Evolutionary conservation across 1,284 basidiomycete genomes (phyloP).

Genomic region (Tetrapyrgos nigripes): DNA sequence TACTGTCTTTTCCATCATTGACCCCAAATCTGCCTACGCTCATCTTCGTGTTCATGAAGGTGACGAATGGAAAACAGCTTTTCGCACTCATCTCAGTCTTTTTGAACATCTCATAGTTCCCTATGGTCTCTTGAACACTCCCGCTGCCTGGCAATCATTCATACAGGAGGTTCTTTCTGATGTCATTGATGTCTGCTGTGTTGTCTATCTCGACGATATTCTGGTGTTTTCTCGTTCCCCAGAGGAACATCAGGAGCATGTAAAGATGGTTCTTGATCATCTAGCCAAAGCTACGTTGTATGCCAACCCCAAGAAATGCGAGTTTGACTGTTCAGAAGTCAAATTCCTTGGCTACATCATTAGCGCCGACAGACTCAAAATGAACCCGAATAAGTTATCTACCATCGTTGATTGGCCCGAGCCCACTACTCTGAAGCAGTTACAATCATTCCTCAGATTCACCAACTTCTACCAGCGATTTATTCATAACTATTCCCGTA

Average conservation of each 20-base stretch:
- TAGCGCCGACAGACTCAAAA: too few species aligned
- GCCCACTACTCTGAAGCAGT: slow-evolving; percentile 24
- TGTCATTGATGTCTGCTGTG: too few species aligned
- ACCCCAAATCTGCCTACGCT: too few species aligned
- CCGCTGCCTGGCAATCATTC: slow-evolving; percentile 33
- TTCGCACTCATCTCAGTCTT: too few species aligned
- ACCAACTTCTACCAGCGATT: too few species aligned
- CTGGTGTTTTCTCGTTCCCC: slow-evolving; percentile 25
- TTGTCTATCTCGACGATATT: too few species aligned
- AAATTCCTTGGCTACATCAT: too few species aligned
- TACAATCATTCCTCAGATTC: slow-evolving; percentile 36
- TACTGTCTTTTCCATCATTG: too few species aligned
- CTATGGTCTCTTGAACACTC: not conserved
- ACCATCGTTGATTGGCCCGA: slow-evolving; percentile 27
- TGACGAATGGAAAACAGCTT: not conserved
- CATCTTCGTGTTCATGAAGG: not conserved
- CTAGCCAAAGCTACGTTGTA: slow-evolving; percentile 38
- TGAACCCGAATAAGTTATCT: slow-evolving; percentile 48
- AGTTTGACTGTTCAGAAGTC: too few species aligned
- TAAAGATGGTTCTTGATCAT: too few species aligned
- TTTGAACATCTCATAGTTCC: not conserved
- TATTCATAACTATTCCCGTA: slow-evolving; percentile 23
- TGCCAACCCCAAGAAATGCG: slow-evolving; percentile 45
- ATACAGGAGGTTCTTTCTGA: too few species aligned
- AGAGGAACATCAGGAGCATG: slow-evolving; percentile 26